These are phyloP conservation scores for Nicotiana knightiana DNA, from an alignment of 257 asterid genomes.

Conservation along the genomic window DNA sequence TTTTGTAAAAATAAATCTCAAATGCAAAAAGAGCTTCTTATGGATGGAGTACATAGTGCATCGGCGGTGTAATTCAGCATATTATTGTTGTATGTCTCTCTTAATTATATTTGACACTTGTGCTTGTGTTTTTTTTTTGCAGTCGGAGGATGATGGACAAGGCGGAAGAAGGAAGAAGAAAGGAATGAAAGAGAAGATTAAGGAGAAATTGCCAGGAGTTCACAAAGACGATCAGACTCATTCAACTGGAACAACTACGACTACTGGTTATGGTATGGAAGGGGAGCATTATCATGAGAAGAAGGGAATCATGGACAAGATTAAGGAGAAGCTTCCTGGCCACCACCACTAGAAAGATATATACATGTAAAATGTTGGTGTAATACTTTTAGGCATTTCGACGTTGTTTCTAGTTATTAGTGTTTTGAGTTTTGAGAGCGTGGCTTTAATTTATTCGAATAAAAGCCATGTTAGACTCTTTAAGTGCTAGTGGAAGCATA, in stretches of 20 bases:
- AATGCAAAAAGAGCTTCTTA: too few relatives aligned
- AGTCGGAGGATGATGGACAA: conserved; percentile 43
- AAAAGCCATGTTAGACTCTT: not conserved
- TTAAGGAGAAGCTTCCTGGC: conserved; percentile 80
- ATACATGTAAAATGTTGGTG: not conserved
- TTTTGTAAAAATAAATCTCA: too few relatives aligned
- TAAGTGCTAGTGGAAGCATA: not conserved
- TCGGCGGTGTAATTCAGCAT: too few relatives aligned
- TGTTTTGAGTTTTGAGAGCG: not conserved
- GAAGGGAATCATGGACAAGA: conserved; percentile 70
- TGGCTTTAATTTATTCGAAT: not conserved
- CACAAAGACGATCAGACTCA: conserved; percentile 28
- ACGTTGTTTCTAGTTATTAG: not conserved
- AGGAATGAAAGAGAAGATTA: conserved; percentile 35
- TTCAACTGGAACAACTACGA: not conserved
- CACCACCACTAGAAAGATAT: conserved; percentile 12
- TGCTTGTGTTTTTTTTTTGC: not conserved
- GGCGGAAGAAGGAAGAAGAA: conserved; percentile 46
- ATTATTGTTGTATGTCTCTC: not conserved
- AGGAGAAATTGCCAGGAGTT: conserved; percentile 44
- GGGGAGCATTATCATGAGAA: conserved; percentile 45
- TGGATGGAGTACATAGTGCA: too few relatives aligned
- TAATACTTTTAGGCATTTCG: not conserved
- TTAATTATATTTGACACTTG: not conserved
- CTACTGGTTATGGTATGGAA: conserved; percentile 22